Conservation (phyloP, 768 basidiomycete species). For the Lentinula sp. region DNA sequence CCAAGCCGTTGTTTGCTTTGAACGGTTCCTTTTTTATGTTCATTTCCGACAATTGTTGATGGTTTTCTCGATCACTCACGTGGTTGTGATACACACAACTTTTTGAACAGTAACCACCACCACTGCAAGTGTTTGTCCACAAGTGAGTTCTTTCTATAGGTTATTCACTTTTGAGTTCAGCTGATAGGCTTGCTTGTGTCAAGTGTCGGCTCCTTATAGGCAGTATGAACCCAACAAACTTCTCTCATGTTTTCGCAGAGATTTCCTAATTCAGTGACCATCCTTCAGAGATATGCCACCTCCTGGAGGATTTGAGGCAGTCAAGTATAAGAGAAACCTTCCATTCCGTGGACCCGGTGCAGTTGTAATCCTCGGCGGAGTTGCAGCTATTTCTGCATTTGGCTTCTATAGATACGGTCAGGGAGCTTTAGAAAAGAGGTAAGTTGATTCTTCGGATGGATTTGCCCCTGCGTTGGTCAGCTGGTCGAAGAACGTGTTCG, state of each 20-base stretch:
- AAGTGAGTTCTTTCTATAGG: not conserved
- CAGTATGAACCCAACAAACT: conserved; percentile 4
- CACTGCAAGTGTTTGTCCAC: not conserved
- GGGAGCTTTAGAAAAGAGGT: conserved; percentile 93
- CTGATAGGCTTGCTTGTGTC: not conserved
- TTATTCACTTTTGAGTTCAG: conserved; percentile 8
- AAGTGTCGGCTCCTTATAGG: conserved; percentile 2
- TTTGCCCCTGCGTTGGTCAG: conserved; percentile 34
- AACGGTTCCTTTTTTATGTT: not conserved
- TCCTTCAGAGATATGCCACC: conserved; percentile 77
- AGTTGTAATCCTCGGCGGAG: conserved; percentile 78
- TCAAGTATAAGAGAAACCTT: conserved; percentile 95
- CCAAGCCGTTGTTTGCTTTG: not conserved
- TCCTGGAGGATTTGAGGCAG: conserved; percentile 81
- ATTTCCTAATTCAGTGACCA: not conserved
- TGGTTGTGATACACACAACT: not conserved
- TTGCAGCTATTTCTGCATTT: conserved; percentile 78
- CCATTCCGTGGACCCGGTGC: conserved; percentile 82
- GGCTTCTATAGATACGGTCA: conserved; percentile 90
- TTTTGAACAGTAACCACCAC: not conserved
- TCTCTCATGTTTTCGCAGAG: not conserved
- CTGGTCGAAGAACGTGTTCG: conserved; percentile 64
- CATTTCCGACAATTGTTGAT: not conserved
- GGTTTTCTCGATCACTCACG: not conserved
- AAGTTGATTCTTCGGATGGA: conserved; percentile 28